phyloP scores from a whole-genome alignment of 2,329 filamentous ascomycete genomes.

The Fusarium dimerum region DNA sequence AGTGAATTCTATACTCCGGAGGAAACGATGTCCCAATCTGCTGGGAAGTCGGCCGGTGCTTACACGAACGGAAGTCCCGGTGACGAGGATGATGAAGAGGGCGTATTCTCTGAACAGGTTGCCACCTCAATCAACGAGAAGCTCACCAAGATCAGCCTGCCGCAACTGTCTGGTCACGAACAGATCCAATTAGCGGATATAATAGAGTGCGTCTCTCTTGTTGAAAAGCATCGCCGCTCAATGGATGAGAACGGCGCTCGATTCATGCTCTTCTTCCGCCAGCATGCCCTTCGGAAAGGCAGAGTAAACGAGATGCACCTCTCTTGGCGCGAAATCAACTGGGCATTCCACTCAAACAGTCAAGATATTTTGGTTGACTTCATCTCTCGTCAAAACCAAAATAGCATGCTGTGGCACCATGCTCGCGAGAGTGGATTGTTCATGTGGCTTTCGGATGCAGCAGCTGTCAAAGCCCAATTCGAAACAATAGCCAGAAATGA shows the following conservation, averaged over 20 bases:
- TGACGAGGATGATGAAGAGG: conserved; percentile 55
- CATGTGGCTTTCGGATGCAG: conserved; percentile 85
- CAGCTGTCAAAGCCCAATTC: conserved; percentile 73
- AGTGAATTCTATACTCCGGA: conserved; percentile 55
- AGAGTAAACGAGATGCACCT: conserved; percentile 66
- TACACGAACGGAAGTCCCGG: conserved; percentile 38
- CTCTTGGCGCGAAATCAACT: conserved; percentile 78
- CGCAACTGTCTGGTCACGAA: conserved; percentile 79
- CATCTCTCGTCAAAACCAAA: conserved; percentile 76
- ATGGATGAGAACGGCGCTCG: conserved; percentile 88
- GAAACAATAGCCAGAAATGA: conserved; percentile 91
- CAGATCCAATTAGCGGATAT: conserved; percentile 85
- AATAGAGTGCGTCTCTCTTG: conserved; percentile 78
- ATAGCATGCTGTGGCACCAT: conserved; percentile 79
- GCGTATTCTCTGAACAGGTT: conserved; percentile 69
- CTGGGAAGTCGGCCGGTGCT: conserved; percentile 35
- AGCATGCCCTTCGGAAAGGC: conserved; percentile 71
- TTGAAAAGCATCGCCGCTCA: conserved; percentile 83
- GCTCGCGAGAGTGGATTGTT: conserved; percentile 87
- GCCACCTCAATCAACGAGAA: conserved; percentile 73
- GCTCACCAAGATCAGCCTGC: conserved; percentile 71
- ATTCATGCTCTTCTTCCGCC: conserved; percentile 85
- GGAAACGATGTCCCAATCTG: conserved; percentile 18
- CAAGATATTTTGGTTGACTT: conserved; percentile 90
- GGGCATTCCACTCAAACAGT: conserved; percentile 81